Percentiles rank a stretch among this genome's conserved stretches.
Conservation (phyloP, 2,329 filamentous ascomycete genomes). For the Trichophyton verrucosum region DNA sequence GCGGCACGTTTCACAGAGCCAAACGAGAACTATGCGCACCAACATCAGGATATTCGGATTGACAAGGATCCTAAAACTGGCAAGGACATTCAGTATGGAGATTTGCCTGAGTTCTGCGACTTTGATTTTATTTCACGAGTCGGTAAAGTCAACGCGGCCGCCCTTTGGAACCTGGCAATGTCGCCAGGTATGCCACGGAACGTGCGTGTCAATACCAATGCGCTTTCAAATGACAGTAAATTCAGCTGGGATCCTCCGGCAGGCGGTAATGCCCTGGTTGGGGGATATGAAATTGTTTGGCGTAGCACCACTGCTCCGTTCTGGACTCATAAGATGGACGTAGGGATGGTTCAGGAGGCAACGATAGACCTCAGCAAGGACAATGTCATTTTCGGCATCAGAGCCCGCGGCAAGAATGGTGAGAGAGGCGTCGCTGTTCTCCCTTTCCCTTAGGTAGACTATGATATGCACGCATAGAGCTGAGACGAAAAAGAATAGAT, state of each 20-base stretch:
- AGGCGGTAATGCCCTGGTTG: conserved; percentile 6
- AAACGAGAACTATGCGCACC: conserved; percentile 9
- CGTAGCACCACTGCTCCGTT: conserved; percentile 10
- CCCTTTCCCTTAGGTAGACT: conserved; percentile 4
- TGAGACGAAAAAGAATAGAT: too few relatives aligned
- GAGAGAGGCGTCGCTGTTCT: conserved; percentile 10
- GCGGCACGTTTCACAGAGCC: conserved; percentile 10
- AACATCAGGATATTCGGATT: conserved; percentile 9
- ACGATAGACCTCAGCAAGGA: conserved; percentile 10
- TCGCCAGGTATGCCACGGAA: conserved; percentile 9
- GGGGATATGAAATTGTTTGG: conserved; percentile 11
- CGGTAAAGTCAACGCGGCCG: conserved; percentile 8
- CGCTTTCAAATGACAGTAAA: conserved; percentile 7
- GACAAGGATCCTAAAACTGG: conserved; percentile 8
- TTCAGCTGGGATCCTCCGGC: conserved; percentile 8
- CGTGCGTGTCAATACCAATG: conserved; percentile 8
- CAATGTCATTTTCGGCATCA: conserved; percentile 10
- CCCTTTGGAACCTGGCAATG: conserved; percentile 8
- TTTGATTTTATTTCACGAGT: conserved; percentile 9
- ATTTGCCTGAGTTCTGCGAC: conserved; percentile 10
- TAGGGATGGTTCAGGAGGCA: conserved; percentile 6
- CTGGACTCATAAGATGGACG: conserved; percentile 9
- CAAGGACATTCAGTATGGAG: conserved; percentile 8
- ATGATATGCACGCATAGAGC: too few relatives aligned
- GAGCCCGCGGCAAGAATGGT: conserved; percentile 9